Percentiles rank a stretch among this genome's conserved stretches.
Conservation (phyloP, 78 protist genomes). For the slime mould (Dictyostelium discoideum) region DNA sequence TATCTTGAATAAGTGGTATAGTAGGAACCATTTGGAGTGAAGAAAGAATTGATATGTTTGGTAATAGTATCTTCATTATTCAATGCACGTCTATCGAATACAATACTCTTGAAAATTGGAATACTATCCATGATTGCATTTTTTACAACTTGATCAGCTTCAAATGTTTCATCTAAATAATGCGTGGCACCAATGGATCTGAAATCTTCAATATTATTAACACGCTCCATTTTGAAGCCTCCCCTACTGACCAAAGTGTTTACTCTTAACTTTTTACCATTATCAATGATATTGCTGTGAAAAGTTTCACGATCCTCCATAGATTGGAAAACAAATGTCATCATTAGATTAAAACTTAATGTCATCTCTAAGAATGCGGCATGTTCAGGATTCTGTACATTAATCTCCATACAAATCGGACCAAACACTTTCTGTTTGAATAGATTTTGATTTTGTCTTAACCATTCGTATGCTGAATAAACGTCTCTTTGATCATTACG, state of each 20-base stretch:
- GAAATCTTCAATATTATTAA: background rate
- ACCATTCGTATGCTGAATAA: background rate
- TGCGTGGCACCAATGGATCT: conserved; percentile 7
- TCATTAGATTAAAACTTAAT: background rate
- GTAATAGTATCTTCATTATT: conserved; percentile 19
- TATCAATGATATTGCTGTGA: background rate
- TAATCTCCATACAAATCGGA: conserved; percentile 71
- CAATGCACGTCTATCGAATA: conserved; percentile 48
- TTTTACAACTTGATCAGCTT: background rate
- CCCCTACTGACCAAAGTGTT: background rate
- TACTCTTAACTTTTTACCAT: no score
- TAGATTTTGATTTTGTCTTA: background rate
- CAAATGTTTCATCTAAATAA: conserved; percentile 45
- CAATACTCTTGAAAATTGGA: conserved; percentile 15
- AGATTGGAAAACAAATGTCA: conserved; percentile 40
- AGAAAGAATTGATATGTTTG: conserved; percentile 50
- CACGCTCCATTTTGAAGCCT: no score
- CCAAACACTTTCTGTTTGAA: conserved; percentile 56
- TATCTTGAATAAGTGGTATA: conserved; percentile 40
- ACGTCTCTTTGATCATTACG: background rate
- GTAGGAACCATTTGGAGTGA: conserved; percentile 61
- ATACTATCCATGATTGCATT: conserved; percentile 25
- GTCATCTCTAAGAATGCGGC: conserved; percentile 65
- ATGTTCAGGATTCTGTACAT: conserved; percentile 51
- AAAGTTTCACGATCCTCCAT: conserved; percentile 18